phyloP scores from a whole-genome alignment of 78 protist genomes.

The Dictyostelium firmibasis region DNA sequence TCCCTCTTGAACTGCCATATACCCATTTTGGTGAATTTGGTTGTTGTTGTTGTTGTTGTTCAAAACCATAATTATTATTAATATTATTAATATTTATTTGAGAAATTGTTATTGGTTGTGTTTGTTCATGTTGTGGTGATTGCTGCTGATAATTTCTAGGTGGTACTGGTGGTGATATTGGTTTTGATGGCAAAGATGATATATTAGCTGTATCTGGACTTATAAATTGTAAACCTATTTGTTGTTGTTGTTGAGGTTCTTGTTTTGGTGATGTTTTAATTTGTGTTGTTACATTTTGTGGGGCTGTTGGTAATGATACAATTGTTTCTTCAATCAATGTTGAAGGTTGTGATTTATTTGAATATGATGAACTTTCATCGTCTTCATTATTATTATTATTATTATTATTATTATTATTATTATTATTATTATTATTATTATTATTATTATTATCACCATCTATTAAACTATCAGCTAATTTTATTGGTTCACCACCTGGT shows the following conservation, averaged over 20 bases:
- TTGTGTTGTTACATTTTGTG: not conserved
- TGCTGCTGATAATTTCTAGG: not conserved
- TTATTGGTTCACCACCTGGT: too few species aligned
- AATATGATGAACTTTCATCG: not conserved
- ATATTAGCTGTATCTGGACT: too few species aligned
- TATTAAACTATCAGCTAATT: not conserved
- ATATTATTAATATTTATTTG: not conserved
- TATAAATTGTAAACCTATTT: not conserved
- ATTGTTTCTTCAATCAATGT: not conserved
- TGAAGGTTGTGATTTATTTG: not conserved
- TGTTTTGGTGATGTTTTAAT: not conserved
- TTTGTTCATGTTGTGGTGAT: not conserved
- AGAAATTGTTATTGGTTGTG: not conserved
- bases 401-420: too few species aligned
- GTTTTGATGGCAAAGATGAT: too few species aligned
- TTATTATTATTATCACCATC: too few species aligned
- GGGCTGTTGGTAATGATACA: not conserved
- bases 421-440: too few species aligned
- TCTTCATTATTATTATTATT: not conserved
- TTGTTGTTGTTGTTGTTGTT: not conserved
- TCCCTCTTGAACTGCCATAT: not conserved
- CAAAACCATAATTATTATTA: not conserved
- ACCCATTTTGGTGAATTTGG: not conserved
- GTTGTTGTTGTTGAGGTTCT: not conserved
- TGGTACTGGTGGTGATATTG: not conserved